A percentile compares a stretch with the other conserved stretches of the same genome.
phyloP scores from a whole-genome alignment of 805 yeast species.

The Lachancea cidri region DNA sequence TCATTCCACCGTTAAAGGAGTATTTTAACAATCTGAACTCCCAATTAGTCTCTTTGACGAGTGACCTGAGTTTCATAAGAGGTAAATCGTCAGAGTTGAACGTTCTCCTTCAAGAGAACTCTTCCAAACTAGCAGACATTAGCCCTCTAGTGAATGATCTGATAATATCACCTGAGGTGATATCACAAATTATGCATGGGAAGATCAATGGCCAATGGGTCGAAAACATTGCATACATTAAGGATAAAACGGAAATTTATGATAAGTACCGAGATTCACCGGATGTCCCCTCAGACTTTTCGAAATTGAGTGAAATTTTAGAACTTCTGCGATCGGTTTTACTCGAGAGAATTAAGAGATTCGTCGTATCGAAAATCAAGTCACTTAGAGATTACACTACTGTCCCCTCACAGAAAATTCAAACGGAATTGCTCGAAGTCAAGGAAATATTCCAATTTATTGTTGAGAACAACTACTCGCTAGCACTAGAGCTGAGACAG shows the following conservation, averaged over 20 bases:
- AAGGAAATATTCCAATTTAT: constrained; percentile 59
- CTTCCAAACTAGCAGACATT: constrained; percentile 45
- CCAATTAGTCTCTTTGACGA: constrained; percentile 50
- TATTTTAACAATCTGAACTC: constrained; percentile 52
- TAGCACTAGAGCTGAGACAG: constrained; percentile 66
- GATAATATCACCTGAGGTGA: constrained; percentile 67
- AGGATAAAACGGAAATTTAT: constrained; percentile 55
- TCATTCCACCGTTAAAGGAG: constrained; percentile 44
- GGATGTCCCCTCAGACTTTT: constrained; percentile 27
- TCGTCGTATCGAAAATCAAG: constrained; percentile 59
- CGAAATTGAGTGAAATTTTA: constrained; percentile 27
- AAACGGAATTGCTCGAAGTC: constrained; percentile 57
- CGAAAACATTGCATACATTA: constrained; percentile 53
- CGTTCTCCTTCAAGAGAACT: constrained; percentile 43
- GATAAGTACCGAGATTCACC: constrained; percentile 32
- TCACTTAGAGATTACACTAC: constrained; percentile 55
- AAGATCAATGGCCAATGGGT: constrained; percentile 57
- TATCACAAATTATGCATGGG: constrained; percentile 52
- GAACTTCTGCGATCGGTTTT: constrained; percentile 54
- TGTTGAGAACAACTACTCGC: constrained; percentile 45
- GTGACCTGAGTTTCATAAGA: constrained; percentile 58
- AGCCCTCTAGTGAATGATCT: constrained; percentile 75
- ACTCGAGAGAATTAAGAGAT: constrained; percentile 71
- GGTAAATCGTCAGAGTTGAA: constrained; percentile 46
- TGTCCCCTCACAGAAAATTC: constrained; percentile 68